phyloP scores from a whole-genome alignment of 202 grass and related monocot species.

The Panicum hallii region DNA sequence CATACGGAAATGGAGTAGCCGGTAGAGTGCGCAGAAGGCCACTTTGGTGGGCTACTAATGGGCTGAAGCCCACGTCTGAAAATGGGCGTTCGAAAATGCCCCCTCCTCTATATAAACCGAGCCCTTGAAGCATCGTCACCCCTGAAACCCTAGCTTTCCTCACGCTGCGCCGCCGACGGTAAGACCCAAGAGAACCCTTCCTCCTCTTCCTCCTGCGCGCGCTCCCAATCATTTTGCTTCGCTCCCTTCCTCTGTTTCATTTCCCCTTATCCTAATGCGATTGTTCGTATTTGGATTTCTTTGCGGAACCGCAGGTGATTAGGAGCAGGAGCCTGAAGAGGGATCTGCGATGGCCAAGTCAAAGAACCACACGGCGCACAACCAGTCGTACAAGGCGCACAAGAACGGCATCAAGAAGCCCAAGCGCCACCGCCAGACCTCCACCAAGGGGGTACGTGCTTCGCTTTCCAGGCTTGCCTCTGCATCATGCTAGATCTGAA shows the following conservation, averaged over 20 bases:
- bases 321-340: neutral
- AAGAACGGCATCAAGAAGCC: constrained; percentile 99
- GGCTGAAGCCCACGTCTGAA: neutral
- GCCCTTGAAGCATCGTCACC: too few species aligned
- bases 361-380: constrained; percentile 99
- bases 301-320: neutral
- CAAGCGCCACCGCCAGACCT: constrained; percentile 81
- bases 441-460: constrained; percentile 87
- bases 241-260: neutral
- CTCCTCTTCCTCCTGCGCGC: neutral
- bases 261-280: neutral
- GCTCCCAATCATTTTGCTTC: neutral
- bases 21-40: too few species aligned
- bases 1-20: too few species aligned
- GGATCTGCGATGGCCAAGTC: constrained; percentile 89
- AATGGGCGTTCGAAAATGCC: neutral
- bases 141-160: constrained; percentile 51
- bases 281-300: neutral
- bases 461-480: neutral
- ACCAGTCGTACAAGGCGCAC: constrained; percentile 97
- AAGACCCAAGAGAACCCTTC: neutral
- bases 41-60: neutral
- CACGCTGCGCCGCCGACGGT: constrained; percentile 38
- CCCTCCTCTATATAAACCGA: constrained; percentile 25
- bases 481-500: constrained; percentile 12